phyloP scores from a whole-genome alignment of 192 early-diverging fungal species.

The Podila epigama region DNA sequence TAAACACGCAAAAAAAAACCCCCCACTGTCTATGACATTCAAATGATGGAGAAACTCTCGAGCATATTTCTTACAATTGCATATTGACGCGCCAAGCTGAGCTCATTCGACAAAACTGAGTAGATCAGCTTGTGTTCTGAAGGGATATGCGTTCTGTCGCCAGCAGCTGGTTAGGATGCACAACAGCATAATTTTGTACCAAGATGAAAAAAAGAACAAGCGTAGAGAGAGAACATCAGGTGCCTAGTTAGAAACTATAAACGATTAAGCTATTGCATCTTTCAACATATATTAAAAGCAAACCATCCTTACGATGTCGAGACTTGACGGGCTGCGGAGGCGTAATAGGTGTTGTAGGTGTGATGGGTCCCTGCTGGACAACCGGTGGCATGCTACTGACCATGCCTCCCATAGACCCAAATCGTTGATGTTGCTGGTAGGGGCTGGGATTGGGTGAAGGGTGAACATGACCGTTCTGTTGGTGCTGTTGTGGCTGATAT shows the following conservation, averaged over 20 bases:
- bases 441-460: constrained; percentile 12
- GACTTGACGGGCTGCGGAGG: constrained; percentile 54
- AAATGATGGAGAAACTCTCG: too few relatives aligned
- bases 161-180: constrained; percentile 60
- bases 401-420: constrained; percentile 12
- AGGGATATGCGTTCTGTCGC: constrained; percentile 88
- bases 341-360: constrained; percentile 52
- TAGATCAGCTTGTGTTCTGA: constrained; percentile 71
- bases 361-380: constrained; percentile 42
- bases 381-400: constrained; percentile 14
- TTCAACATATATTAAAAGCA: neutral
- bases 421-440: constrained; percentile 14
- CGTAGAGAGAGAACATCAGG: neutral
- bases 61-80: constrained; percentile 53
- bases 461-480: constrained; percentile 23
- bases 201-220: neutral
- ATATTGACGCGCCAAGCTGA: constrained; percentile 60
- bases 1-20: neutral
- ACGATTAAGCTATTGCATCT: neutral
- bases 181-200: neutral
- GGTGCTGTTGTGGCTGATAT: neutral
- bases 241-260: neutral
- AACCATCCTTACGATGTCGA: constrained; percentile 60
- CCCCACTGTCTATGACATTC: too few relatives aligned
- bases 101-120: constrained; percentile 56